A percentile compares a stretch with the other conserved stretches of the same genome.
Conservation (phyloP, 768 basidiomycete genomes). For the Collybia nuda region DNA sequence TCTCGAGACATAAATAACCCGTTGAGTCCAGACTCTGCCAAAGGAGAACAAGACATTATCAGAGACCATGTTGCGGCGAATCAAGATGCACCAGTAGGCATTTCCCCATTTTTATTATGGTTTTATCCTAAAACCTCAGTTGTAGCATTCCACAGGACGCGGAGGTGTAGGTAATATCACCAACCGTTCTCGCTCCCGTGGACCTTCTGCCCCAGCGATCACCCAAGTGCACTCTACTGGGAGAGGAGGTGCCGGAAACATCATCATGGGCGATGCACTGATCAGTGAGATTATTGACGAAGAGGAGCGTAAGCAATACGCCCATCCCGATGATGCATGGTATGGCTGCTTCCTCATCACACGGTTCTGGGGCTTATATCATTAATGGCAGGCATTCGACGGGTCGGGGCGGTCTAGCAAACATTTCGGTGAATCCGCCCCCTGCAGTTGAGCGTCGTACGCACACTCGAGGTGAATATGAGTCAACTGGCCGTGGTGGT, state of each 20-base stretch:
- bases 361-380: too few relatives aligned
- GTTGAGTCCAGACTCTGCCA: constrained; percentile 23
- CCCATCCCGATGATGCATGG: not conserved
- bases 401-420: constrained; percentile 4
- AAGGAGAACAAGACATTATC: constrained; percentile 40
- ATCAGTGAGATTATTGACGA: constrained; percentile 11
- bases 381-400: constrained; percentile 5
- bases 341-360: not conserved
- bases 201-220: constrained; percentile 8
- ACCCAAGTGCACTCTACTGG: constrained; percentile 48
- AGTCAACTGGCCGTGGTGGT: constrained; percentile 9
- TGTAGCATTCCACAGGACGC: constrained; percentile 58
- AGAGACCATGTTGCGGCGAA: constrained; percentile 28
- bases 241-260: constrained; percentile 66
- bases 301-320: not conserved
- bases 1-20: constrained; percentile 48
- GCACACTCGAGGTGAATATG: not conserved
- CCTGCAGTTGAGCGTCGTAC: constrained; percentile 5
- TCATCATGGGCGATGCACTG: constrained; percentile 20
- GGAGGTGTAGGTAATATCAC: constrained; percentile 67
- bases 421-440: not conserved
- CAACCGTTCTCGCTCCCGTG: constrained; percentile 55
- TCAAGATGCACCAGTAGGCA: constrained; percentile 34
- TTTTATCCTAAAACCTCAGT: not conserved
- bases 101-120: not conserved